Conservation (phyloP, 2,329 filamentous ascomycete genomes). For the Trichoderma afroharzianum region DNA sequence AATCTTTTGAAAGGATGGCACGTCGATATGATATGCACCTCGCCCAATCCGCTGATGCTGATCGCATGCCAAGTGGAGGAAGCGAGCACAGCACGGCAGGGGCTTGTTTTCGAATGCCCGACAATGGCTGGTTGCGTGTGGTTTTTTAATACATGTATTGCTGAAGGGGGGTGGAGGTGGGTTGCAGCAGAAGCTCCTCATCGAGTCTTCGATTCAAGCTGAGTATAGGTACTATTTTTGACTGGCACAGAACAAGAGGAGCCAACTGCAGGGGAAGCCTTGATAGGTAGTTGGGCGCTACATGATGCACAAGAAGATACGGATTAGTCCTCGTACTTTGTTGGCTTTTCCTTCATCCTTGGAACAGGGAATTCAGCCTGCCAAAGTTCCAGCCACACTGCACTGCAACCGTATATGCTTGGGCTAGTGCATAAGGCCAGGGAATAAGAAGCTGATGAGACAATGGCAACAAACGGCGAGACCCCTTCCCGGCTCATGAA, state of each 20-base stretch:
- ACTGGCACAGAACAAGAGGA: neutral
- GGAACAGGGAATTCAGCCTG: neutral
- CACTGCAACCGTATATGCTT: neutral
- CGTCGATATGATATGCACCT: neutral
- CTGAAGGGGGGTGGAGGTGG: neutral
- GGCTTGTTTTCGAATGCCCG: neutral
- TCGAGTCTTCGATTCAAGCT: neutral
- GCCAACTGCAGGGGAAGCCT: conserved; percentile 4
- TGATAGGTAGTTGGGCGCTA: neutral
- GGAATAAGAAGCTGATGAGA: neutral
- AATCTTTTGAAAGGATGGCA: neutral
- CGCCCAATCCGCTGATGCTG: neutral
- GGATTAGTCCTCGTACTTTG: neutral
- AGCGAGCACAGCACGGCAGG: neutral
- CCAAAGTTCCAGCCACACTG: neutral
- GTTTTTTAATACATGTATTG: neutral
- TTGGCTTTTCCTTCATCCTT: neutral
- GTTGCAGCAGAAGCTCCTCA: neutral
- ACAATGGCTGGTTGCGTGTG: neutral
- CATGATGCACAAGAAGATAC: neutral
- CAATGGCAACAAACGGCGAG: neutral
- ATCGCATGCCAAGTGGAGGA: neutral
- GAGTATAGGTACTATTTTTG: neutral
- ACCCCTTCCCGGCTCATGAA: neutral
- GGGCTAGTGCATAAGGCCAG: neutral